Percentiles rank a stretch among this genome's conserved stretches.
phyloP scores from a whole-genome alignment of 306 rosid genomes.

The Senna siamea region DNA sequence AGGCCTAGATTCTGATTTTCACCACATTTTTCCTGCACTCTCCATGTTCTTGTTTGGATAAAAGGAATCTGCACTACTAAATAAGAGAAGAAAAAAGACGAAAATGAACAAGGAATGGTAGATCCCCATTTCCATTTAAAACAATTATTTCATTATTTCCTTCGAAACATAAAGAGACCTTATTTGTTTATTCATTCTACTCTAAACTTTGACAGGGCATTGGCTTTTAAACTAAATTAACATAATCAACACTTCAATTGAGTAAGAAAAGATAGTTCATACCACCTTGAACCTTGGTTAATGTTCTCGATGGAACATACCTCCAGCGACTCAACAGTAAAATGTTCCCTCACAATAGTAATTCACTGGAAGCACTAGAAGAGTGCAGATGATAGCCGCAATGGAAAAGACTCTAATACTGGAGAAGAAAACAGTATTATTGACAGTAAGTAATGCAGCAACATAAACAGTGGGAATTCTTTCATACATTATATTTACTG shows the following conservation, averaged over 20 bases:
- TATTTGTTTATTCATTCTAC: slow-evolving; percentile 28
- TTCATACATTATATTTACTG: slow-evolving; percentile 26
- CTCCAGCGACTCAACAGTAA: slow-evolving; percentile 73
- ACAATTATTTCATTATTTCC: slow-evolving; percentile 30
- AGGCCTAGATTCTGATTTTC: neutral
- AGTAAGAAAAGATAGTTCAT: slow-evolving; percentile 40
- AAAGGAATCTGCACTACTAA: neutral
- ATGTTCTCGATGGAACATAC: slow-evolving; percentile 84
- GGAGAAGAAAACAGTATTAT: slow-evolving; percentile 44
- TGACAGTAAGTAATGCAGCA: slow-evolving; percentile 40
- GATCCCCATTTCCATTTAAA: slow-evolving; percentile 15
- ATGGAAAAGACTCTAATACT: slow-evolving; percentile 78
- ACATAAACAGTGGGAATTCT: slow-evolving; percentile 31
- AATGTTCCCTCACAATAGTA: slow-evolving; percentile 62
- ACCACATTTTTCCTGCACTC: neutral
- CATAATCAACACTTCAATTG: slow-evolving; percentile 11
- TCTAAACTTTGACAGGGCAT: slow-evolving; percentile 12
- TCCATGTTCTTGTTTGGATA: slow-evolving; percentile 5
- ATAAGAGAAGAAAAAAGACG: neutral
- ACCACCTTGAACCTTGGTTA: slow-evolving; percentile 77
- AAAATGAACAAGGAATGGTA: neutral
- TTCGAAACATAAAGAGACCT: slow-evolving; percentile 21
- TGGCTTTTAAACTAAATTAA: slow-evolving; percentile 27
- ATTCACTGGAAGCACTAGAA: slow-evolving; percentile 90
- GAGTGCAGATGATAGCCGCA: slow-evolving; percentile 66